Evolutionary conservation across 805 yeast genomes (phyloP).

Genomic region (Clavispora fructus): DNA sequence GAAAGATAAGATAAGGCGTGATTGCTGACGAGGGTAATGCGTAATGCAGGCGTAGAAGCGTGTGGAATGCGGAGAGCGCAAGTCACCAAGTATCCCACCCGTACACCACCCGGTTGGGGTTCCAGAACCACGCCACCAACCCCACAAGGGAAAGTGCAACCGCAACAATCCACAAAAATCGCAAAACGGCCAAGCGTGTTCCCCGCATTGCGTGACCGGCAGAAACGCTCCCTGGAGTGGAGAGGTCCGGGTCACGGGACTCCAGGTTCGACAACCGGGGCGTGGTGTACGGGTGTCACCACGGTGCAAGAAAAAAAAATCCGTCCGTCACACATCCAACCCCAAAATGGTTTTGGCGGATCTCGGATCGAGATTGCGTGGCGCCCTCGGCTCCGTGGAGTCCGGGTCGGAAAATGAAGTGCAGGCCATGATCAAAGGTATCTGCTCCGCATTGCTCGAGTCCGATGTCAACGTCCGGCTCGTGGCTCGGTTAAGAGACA

Average conservation of each 20-base stretch:
- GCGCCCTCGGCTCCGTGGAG: conserved; percentile 38
- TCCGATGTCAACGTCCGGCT: conserved; percentile 89
- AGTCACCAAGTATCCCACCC: not conserved
- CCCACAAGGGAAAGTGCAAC: no score
- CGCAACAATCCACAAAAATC: no score
- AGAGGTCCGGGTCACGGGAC: no score
- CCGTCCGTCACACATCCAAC: not conserved
- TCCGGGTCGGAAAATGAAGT: conserved; percentile 38
- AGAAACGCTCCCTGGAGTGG: no score
- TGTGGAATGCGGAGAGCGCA: not conserved
- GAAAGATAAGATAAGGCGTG: not conserved
- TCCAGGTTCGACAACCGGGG: no score
- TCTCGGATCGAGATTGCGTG: conserved; percentile 38
- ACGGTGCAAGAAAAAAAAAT: not conserved
- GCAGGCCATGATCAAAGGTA: conserved; percentile 67
- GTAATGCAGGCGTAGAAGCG: not conserved
- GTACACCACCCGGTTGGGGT: not conserved
- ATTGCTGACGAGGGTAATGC: not conserved
- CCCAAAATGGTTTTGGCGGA: conserved; percentile 41
- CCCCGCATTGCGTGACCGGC: no score
- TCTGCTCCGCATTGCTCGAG: conserved; percentile 85
- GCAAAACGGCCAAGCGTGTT: no score
- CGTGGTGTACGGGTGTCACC: conserved; percentile 1
- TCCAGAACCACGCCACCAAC: no score
- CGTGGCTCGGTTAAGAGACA: conserved; percentile 71